Evolutionary conservation across 306 rosid genomes (phyloP), one percentile per base, ranked within the genome.

Genomic region (Cicer pinnatifidum): DNA sequence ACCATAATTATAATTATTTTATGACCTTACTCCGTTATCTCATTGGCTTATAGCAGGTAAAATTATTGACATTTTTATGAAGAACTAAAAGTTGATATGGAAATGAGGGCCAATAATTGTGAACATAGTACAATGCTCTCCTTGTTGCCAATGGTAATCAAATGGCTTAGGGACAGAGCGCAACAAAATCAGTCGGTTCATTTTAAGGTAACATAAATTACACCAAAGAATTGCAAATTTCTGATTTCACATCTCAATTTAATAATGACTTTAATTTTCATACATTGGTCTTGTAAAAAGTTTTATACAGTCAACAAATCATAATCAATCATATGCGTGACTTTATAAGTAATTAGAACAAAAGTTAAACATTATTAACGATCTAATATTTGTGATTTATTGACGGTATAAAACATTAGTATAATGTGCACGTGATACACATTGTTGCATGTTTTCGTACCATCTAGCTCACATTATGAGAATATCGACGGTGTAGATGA

Each of bases 111-210:
- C 11, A 84, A 77, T 81, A 84, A 77, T 75, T 89, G 87, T 41
- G 95, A 84, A 78, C 84, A 86, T 43, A 89, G 98, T 56, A 84
- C 92, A 7, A 95, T 94, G 59, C 89, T 94, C 82, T 40, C 91
- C 6, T 89, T 96, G 41, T 84, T 94, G 80, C 92, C 92, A 1
- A 16, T 87, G 44, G 97, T 95, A 13, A 77, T 94, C 79, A 87
- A 89, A 81, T 94, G 96, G 96, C 94, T 94, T 69, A 87, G 97
- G 80, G 95, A 89, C 72, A 89, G 81, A 45, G 87, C 83, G 64
- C 86, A 79, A 63, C 87, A 78, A 79, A 91, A 88, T 48, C 86
- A 81, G 72, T 87, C 95, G 11, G 46, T 84, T 70, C 95, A 94
- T 59, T 85, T 89, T 65, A 96, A 94, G 96, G 98, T 94, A 85